A percentile compares a stretch with the other conserved stretches of the same genome.
These are phyloP conservation scores for Dalbergia oliveri DNA, from an alignment of 306 rosid genomes.

Conservation along the genomic window DNA sequence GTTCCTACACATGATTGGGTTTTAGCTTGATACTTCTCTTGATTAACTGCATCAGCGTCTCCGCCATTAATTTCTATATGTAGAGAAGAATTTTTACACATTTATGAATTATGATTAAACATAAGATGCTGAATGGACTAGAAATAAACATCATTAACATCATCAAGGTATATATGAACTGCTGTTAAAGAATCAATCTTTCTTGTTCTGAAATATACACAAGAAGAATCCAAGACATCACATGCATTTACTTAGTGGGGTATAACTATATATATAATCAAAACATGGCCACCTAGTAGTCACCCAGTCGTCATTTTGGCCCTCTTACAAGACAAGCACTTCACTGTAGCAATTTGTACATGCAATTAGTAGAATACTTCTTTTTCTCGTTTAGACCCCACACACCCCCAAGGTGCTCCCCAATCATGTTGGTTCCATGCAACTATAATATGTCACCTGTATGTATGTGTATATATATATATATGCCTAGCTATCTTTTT, in stretches of 20 bases:
- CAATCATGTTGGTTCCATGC: slow-evolving; percentile 32
- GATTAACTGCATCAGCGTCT: not conserved
- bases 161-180: slow-evolving; percentile 22
- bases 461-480: not conserved
- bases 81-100: not conserved
- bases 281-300: not conserved
- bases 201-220: not conserved
- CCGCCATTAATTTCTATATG: not conserved
- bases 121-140: slow-evolving; percentile 39
- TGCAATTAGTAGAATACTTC: not conserved
- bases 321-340: not conserved
- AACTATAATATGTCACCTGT: not conserved
- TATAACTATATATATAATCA: not conserved
- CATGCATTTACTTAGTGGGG: not conserved
- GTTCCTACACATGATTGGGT: not conserved
- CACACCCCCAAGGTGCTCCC: slow-evolving; percentile 22
- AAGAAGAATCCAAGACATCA: slow-evolving; percentile 33
- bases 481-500: not conserved
- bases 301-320: slow-evolving; percentile 4
- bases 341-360: not conserved
- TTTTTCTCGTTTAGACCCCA: not conserved
- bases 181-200: slow-evolving; percentile 24
- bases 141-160: not conserved
- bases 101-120: slow-evolving; percentile 29
- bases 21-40: not conserved